Percentiles rank a stretch among this genome's conserved stretches.
phyloP scores from a whole-genome alignment of 2,329 filamentous ascomycete genomes.

The Pleurostoma richardsiae region DNA sequence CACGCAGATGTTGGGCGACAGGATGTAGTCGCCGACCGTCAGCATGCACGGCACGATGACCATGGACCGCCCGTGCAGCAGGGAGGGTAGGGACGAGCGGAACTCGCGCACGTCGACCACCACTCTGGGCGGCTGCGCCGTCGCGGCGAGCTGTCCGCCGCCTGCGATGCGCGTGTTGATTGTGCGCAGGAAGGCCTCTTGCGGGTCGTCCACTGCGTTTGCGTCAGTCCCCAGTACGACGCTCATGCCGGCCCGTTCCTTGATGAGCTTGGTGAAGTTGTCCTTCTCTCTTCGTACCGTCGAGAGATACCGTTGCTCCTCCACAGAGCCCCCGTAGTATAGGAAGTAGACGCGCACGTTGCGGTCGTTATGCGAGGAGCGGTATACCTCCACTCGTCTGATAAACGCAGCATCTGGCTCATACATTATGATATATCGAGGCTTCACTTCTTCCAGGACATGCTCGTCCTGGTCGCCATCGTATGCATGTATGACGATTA shows the following conservation, averaged over 20 bases:
- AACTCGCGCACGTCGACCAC: constrained; percentile 97
- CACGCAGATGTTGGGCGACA: constrained; percentile 85
- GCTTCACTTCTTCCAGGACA: constrained; percentile 89
- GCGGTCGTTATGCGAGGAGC: constrained; percentile 85
- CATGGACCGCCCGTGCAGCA: constrained; percentile 85
- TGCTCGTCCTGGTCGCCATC: constrained; percentile 95
- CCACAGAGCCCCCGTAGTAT: constrained; percentile 91
- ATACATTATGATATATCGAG: constrained; percentile 97
- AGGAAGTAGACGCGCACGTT: constrained; percentile 94
- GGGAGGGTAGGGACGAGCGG: constrained; percentile 82
- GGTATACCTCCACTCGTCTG: constrained; percentile 88
- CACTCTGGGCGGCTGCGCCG: constrained; percentile 80
- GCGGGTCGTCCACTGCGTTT: constrained; percentile 68
- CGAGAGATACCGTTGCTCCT: constrained; percentile 90
- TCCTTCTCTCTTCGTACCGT: constrained; percentile 93
- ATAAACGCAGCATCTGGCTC: constrained; percentile 95
- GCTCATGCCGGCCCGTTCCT: constrained; percentile 90
- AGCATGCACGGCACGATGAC: constrained; percentile 90
- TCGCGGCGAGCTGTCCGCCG: constrained; percentile 78
- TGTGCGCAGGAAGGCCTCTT: constrained; percentile 89
- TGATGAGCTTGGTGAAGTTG: constrained; percentile 89
- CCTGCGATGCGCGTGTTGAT: constrained; percentile 96
- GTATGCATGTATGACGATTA: constrained; percentile 87
- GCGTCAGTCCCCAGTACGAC: constrained; percentile 74
- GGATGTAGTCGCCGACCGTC: constrained; percentile 92